phyloP scores from a whole-genome alignment of 1,284 basidiomycete genomes.

The Microstroma glucosiphilum region DNA sequence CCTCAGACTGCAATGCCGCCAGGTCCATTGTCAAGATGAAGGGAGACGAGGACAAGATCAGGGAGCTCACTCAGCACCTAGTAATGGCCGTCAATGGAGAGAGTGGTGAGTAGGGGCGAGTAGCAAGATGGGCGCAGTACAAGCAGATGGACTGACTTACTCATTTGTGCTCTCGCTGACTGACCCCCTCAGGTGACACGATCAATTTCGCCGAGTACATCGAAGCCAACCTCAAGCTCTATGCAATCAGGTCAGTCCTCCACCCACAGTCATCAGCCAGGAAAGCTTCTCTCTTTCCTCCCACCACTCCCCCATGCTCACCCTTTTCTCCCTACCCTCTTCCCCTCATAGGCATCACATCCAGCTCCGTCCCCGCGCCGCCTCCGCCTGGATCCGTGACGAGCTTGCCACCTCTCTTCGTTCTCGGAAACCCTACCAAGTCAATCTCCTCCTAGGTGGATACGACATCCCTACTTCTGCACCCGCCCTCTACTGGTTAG shows the following conservation, averaged over 20 bases:
- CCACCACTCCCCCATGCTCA: neutral
- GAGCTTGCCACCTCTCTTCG: conserved; percentile 82
- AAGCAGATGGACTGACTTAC: neutral
- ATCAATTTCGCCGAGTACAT: conserved; percentile 94
- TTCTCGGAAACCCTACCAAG: conserved; percentile 78
- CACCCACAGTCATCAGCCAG: neutral
- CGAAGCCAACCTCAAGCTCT: conserved; percentile 88
- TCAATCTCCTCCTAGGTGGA: conserved; percentile 87
- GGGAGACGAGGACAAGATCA: conserved; percentile 93
- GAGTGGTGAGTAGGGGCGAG: conserved; percentile 54
- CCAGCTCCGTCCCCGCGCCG: conserved; percentile 78
- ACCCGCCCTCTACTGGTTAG: conserved; percentile 86
- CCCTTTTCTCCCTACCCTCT: neutral
- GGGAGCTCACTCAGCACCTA: conserved; percentile 78
- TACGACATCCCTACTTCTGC: conserved; percentile 64
- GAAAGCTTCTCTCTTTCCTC: neutral
- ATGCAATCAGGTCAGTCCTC: conserved; percentile 76
- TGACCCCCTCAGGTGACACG: conserved; percentile 66
- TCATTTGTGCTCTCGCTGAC: neutral
- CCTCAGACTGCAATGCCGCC: conserved; percentile 80
- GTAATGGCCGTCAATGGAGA: conserved; percentile 94
- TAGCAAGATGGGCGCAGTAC: neutral
- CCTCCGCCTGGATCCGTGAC: conserved; percentile 88
- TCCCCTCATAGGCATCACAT: conserved; percentile 56
- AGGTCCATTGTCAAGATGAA: conserved; percentile 97